Base-by-base conservation (phyloP, 2,329 filamentous ascomycete genomes). In the Dactylellina sp. region DNA sequence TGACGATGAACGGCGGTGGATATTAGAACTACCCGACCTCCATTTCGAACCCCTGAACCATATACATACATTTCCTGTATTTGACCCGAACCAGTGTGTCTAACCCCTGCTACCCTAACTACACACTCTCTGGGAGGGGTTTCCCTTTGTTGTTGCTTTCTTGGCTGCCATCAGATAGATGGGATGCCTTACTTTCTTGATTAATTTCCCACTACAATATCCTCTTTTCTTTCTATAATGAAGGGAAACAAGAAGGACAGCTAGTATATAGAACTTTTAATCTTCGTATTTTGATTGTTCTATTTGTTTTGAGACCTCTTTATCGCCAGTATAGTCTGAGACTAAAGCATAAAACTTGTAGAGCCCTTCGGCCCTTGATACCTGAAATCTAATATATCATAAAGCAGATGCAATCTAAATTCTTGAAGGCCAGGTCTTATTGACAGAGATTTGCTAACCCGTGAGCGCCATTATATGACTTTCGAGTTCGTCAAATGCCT, bases 1-100 rank as follows among this genome's bases (percentile, higher is more conserved):
- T 95, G 89, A 96, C 93, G 78, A 96, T 98, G 93, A 99, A 98
- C 84, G 95, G 95, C 83, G 97, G 98, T 86, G 97, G 93, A 63
- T 60, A 68, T 56, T 74, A 56, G 71, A 44, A 66, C 32, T 61
- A 63, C 53, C 47, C 56, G 20, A 25, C 40, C 40, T 55, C 50
- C 14, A 56, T 79, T 78, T 39, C 39, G 18, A 47, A 44, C 25
- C 25, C 32, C 16, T 74, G 24, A 46, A 18, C n/a, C 25, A n/a
- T 35, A 9, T 35, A n/a, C n/a, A 40, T 4, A 28, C 40, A 32
- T 12, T 12, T 16, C 4, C 11, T 63, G 20, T 9, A 2, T 22
- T 47, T 32, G 28, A 32, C 9, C 28, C 28, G 9, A 32, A 32
- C 4, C 4, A 32, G 28, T 9, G 28, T 9, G 28, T 32, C 4